These are phyloP conservation scores for Endocarpon pusillum DNA, from an alignment of 495 filamentous ascomycete species.

Conservation along the genomic window DNA sequence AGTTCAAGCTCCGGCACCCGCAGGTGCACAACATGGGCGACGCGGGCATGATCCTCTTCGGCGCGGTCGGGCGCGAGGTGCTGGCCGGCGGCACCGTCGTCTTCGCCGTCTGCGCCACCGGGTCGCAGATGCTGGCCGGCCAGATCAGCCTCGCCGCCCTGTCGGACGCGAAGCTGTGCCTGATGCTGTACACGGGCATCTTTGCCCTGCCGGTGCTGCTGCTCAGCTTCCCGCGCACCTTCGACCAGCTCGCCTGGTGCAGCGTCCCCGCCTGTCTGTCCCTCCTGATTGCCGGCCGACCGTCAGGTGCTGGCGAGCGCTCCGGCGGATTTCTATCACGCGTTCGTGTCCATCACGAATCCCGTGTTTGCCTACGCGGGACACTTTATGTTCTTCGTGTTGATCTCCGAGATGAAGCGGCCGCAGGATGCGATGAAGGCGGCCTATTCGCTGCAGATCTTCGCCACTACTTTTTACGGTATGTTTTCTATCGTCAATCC, in stretches of 20 bases:
- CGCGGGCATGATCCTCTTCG: slow-evolving; percentile 48
- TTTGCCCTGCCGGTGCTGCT: slow-evolving; percentile 23
- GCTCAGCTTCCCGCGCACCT: slow-evolving; percentile 12
- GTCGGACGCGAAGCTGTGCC: slow-evolving; percentile 21
- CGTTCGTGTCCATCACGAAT: slow-evolving; percentile 27
- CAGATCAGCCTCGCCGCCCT: slow-evolving; percentile 21
- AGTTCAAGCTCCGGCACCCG: slow-evolving; percentile 19
- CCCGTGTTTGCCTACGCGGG: slow-evolving; percentile 38
- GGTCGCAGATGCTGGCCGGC: slow-evolving; percentile 23
- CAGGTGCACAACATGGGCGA: slow-evolving; percentile 53
- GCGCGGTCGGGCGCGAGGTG: slow-evolving; percentile 40
- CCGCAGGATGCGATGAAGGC: slow-evolving; percentile 51
- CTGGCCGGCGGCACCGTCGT: slow-evolving; percentile 57
- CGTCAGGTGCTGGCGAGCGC: too few relatives aligned
- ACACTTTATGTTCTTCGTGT: slow-evolving; percentile 57
- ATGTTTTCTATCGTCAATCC: too few relatives aligned
- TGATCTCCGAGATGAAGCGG: slow-evolving; percentile 61
- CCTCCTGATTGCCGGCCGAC: too few relatives aligned
- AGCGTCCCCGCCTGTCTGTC: too few relatives aligned
- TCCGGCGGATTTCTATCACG: slow-evolving; percentile 15
- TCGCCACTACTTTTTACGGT: slow-evolving; percentile 52
- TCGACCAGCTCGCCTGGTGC: slow-evolving; percentile 11
- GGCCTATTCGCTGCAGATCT: slow-evolving; percentile 42
- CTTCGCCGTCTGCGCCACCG: slow-evolving; percentile 53
- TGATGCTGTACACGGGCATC: slow-evolving; percentile 26